Conservation (phyloP, 345 rosid species). For the Orychophragmus violaceus region DNA sequence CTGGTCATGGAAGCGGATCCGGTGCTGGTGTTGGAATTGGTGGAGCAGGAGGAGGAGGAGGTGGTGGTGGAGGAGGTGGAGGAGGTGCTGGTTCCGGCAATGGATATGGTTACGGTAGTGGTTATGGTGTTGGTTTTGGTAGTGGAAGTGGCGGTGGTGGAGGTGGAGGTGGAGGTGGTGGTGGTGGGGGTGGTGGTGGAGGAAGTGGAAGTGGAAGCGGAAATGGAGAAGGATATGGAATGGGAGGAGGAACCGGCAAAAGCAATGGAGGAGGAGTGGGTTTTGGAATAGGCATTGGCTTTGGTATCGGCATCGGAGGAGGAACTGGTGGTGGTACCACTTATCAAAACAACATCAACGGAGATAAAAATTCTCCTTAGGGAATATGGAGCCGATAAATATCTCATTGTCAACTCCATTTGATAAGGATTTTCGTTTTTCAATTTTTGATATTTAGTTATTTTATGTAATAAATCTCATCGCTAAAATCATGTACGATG, state of each 20-base stretch:
- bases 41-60: constrained; percentile 23
- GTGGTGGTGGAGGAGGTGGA: constrained; percentile 11
- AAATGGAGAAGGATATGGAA: constrained; percentile 29
- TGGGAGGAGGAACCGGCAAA: constrained; percentile 28
- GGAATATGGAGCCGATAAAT: background rate
- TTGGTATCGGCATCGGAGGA: constrained; percentile 30
- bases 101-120: constrained; percentile 33
- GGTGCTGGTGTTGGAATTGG: constrained; percentile 11
- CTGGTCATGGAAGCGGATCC: constrained; percentile 24
- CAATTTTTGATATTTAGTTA: background rate
- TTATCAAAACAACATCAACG: constrained; percentile 14
- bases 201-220: constrained; percentile 22
- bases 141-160: constrained; percentile 21
- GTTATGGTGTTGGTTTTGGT: constrained; percentile 24
- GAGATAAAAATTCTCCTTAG: constrained; percentile 19
- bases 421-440: constrained; percentile 1
- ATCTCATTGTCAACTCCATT: background rate
- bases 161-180: background rate
- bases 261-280: constrained; percentile 31
- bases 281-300: constrained; percentile 31
- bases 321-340: constrained; percentile 27
- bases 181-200: background rate
- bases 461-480: constrained; percentile 1
- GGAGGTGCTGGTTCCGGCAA: constrained; percentile 29
- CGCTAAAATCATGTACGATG: constrained; percentile 6